Evolutionary conservation across 345 rosid genomes (phyloP), one percentile per base, ranked within the genome.

Genomic region (Brassica cretica): DNA sequence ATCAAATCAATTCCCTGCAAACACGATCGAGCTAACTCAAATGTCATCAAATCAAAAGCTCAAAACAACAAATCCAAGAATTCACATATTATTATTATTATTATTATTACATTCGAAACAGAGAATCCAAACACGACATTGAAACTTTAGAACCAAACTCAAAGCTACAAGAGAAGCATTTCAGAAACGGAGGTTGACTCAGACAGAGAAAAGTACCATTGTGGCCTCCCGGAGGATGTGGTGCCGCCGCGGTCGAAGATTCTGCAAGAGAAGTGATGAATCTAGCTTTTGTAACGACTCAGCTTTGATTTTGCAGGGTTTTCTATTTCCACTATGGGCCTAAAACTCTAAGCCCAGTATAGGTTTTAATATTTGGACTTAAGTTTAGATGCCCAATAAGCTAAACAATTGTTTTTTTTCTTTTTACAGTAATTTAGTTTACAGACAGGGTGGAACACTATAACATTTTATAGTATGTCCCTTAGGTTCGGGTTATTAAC

Each of bases 1-100:
- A 88, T 79, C 85, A 95, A 70, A 87, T 95, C 97, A 77, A 95
- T 91, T 24, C 99, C 99, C 99, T 93, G 85, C 2, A 69, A 30
- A 73, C 27, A 25, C 27, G 1, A 53, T 33, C 24, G 21, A 78
- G 59, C 14, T 18, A 9, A 59, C 33, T 27, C 51, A 60, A 56
- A 30, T 70, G 19, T 4, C 32, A 39, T 2, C 2, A 39, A 39
- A 39, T 8, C 44, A 39, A 39, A 2, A 37, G 37, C 37, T 6
- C 1, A 32, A 32, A 32, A 32, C 32, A 32, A 32, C 37, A 32
- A 32, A 32, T 32, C 5, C 35, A 32, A 29, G 5, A 32, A 3
- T 4, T 32, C n/a, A n/a, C n/a, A n/a, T 32, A 0, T 4, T 5
- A 32, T 4, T 32, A 32, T 32, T 35, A 7, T 35, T 35, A 7